Evolutionary conservation across 495 filamentous ascomycete genomes (phyloP).

Genomic region (Geoglossum glabrum): DNA sequence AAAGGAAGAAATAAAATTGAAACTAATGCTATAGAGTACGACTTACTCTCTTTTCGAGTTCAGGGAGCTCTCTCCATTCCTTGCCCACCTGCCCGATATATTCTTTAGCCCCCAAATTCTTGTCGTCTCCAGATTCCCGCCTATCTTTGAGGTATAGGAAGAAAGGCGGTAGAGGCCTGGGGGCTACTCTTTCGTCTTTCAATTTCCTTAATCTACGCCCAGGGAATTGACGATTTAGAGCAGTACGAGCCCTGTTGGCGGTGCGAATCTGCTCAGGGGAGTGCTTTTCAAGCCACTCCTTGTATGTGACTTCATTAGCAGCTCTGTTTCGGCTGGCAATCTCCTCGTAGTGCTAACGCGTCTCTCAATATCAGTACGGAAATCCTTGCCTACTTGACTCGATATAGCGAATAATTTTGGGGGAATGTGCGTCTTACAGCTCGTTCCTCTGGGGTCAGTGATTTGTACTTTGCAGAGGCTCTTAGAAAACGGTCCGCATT

Average conservation of each 20-base stretch:
- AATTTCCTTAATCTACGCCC: conserved; percentile 13
- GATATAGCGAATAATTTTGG: background rate
- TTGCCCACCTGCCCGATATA: conserved; percentile 13
- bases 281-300: conserved; percentile 38
- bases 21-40: background rate
- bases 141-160: conserved; percentile 28
- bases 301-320: conserved; percentile 24
- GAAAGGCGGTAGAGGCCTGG: conserved; percentile 22
- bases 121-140: conserved; percentile 26
- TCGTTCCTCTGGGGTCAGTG: background rate
- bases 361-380: background rate
- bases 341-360: conserved; percentile 26
- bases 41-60: conserved; percentile 33
- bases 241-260: conserved; percentile 42
- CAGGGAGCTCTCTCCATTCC: conserved; percentile 37
- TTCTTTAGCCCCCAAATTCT: conserved; percentile 16
- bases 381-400: background rate
- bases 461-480: conserved; percentile 4
- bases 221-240: conserved; percentile 19
- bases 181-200: conserved; percentile 39
- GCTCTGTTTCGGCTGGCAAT: conserved; percentile 28
- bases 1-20: too few relatives aligned
- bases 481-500: background rate
- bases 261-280: conserved; percentile 33
- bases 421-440: background rate